phyloP scores from a whole-genome alignment of 2,329 filamentous ascomycete genomes.

The Aureobasidium subglaciale region DNA sequence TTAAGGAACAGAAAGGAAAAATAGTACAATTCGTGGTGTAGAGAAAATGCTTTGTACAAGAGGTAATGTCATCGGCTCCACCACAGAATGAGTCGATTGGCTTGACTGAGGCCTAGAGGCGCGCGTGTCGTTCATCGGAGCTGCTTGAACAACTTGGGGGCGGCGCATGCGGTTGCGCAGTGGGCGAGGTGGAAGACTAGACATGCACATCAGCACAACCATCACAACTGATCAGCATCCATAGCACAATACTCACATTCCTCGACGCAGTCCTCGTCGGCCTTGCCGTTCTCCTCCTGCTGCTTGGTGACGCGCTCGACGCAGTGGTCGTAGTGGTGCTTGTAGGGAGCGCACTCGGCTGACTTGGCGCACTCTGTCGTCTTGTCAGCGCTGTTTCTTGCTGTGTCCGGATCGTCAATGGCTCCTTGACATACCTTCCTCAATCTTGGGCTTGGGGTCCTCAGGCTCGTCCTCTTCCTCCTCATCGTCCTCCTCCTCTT shows the following conservation, averaged over 20 bases:
- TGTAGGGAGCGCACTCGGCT: slow-evolving; percentile 73
- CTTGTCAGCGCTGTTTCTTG: not conserved
- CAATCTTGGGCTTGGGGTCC: slow-evolving; percentile 79
- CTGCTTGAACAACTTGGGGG: slow-evolving; percentile 87
- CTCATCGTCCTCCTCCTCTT: slow-evolving; percentile 68
- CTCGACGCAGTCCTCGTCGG: slow-evolving; percentile 94
- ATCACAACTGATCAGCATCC: not conserved
- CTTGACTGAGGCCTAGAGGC: not conserved
- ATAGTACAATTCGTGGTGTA: slow-evolving; percentile 16
- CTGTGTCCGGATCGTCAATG: not conserved
- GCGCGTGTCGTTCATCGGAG: slow-evolving; percentile 61
- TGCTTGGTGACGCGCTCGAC: slow-evolving; percentile 80
- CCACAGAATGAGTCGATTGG: slow-evolving; percentile 10
- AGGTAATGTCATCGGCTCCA: slow-evolving; percentile 14
- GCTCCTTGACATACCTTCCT: slow-evolving; percentile 66
- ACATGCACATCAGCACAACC: not conserved
- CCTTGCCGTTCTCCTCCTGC: slow-evolving; percentile 64
- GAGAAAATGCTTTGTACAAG: slow-evolving; percentile 15
- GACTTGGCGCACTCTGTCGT: slow-evolving; percentile 79
- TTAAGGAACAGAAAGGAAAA: slow-evolving; percentile 5
- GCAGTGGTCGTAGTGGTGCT: slow-evolving; percentile 98
- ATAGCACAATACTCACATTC: slow-evolving; percentile 67
- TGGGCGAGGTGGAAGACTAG: slow-evolving; percentile 97
- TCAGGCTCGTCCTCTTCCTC: slow-evolving; percentile 80
- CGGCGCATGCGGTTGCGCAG: slow-evolving; percentile 87